Base-by-base conservation (phyloP, 2,329 filamentous ascomycete genomes). In the Fusarium anthophilum region DNA sequence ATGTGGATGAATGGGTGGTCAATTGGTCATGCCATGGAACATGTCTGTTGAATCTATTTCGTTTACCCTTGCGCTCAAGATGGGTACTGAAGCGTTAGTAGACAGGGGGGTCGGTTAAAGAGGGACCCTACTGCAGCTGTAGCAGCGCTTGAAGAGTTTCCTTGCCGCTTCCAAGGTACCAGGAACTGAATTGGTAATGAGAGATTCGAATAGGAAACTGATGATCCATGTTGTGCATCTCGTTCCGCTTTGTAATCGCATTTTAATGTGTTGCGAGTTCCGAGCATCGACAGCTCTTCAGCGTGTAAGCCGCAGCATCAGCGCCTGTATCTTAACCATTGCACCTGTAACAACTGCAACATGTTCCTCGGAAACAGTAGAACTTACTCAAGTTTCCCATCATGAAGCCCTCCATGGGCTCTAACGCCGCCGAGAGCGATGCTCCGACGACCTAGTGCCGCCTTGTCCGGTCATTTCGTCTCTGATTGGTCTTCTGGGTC, bases 401-500 rank as follows among this genome's bases (percentile, higher is more conserved):
- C 71, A 74, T 72, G 71, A 72, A 56, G 30, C 51, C 62, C 51
- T 41, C 58, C 57, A 50, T 41, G 44, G 39, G 20, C 38, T 39
- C 24, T 28, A 74, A 54, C 54, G 63, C 76, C 69, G 71, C 66
- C 70, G 73, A 76, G 63, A 70, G 77, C 77, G 77, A 78, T 74
- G 77, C 70, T 79, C 77, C 77, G 77, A 78, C 58, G 73, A 65
- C 69, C 55, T 76, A 77, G 74, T 59, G 65, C 62, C 66, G 64
- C 63, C 63, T 50, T 65, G 63, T 44, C 66, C 66, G 61, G 58
- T 41, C 28, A 47, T 50, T 43, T 43, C 43, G 28, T 15, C 32
- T 51, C 58, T 77, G 74, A 80, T 80, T 80, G 79, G 79, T 41
- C 64, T 76, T 39, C 43, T 63, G 64, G 59, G 57, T 67, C 70